A percentile compares a stretch with the other conserved stretches of the same genome.
Evolutionary conservation across 23 red algal genomes (phyloP).

Genomic region (Gracilaria gracilis): DNA sequence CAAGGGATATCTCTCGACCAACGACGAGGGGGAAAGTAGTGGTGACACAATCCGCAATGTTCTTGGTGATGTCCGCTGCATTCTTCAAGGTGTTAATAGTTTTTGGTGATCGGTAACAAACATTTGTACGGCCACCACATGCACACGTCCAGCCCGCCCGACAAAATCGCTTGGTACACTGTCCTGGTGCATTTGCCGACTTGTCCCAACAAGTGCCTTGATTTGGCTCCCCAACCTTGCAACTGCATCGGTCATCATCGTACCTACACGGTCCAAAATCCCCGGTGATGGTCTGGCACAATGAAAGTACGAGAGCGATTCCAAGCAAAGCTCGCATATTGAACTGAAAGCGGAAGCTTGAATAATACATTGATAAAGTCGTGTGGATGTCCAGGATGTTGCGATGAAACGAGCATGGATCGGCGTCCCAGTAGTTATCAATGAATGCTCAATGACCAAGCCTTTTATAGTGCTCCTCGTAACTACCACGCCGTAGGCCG

Average conservation of each 20-base stretch:
- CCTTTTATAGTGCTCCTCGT: conserved; percentile 1
- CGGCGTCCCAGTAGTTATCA: no score
- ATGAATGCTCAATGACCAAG: background rate
- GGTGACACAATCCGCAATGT: conserved; percentile 32
- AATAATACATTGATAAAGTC: no score
- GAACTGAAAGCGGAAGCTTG: no score
- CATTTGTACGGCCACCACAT: conserved; percentile 77
- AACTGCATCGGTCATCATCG: conserved; percentile 61
- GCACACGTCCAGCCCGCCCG: conserved; percentile 72
- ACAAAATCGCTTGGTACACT: conserved; percentile 61
- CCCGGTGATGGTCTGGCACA: background rate
- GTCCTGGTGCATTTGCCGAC: conserved; percentile 23
- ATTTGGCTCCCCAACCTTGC: conserved; percentile 55
- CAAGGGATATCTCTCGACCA: conserved; percentile 52
- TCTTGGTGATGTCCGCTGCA: conserved; percentile 26
- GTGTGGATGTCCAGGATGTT: no score
- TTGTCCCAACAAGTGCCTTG: conserved; percentile 77
- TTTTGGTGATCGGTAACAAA: conserved; percentile 43
- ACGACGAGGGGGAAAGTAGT: conserved; percentile 23
- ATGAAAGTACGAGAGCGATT: background rate
- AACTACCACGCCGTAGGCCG: background rate
- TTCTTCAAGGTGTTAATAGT: conserved; percentile 32
- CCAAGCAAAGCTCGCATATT: background rate
- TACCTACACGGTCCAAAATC: conserved; percentile 63
- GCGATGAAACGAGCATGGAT: background rate